Base-by-base conservation (phyloP, 805 yeast genomes). In the Geotrichum ghanense region DNA sequence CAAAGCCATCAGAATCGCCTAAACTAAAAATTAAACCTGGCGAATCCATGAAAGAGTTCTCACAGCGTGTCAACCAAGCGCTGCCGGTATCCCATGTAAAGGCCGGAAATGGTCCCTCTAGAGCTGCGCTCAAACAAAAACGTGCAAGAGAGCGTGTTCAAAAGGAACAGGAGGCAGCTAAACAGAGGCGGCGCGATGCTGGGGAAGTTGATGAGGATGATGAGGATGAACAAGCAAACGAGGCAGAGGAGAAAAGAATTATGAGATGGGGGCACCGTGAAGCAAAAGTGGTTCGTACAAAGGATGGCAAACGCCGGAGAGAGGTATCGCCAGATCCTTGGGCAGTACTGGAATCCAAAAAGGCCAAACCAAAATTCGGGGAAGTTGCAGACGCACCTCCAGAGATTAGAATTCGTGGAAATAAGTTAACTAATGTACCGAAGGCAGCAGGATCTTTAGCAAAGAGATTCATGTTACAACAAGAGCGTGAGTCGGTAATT, bases 241-340 rank as follows among this genome's bases (percentile, higher is more conserved):
- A n/a, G 47, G 42, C 5, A 20, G 34, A 31, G 53, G 56, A 24
- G 58, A 57, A 24, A 51, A 52, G 23, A 51, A 48, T 34, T 54
- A 49, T 23, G 48, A 46, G 10, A 37, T 35, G 55, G 51, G 27
- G 48, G 46, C 16, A 31, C 17, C 37, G 37, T 16, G 54, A 49
- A 20, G 31, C 31, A 43, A 51, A 16, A 45, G 34, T 19, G 53
- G 43, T 31, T 19, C 22, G 24, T 20, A 37, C 4, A 5, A 25
- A n/a, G 19, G 42, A 20, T 48, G 49, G 46, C 47, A 48, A 53
- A 46, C 44, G 45, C 44, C 51, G 50, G 49, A 50, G 62, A 43
- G 65, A 57, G 17, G 49, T 56, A n/a, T 67, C 68, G 9, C 72
- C 71, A n/a, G 72, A 68, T 53, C 68, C 70, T 2, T 68, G 70